Evolutionary conservation across 176 grass and related monocot genomes (phyloP).

Genomic region (Lolium multiflorum): DNA sequence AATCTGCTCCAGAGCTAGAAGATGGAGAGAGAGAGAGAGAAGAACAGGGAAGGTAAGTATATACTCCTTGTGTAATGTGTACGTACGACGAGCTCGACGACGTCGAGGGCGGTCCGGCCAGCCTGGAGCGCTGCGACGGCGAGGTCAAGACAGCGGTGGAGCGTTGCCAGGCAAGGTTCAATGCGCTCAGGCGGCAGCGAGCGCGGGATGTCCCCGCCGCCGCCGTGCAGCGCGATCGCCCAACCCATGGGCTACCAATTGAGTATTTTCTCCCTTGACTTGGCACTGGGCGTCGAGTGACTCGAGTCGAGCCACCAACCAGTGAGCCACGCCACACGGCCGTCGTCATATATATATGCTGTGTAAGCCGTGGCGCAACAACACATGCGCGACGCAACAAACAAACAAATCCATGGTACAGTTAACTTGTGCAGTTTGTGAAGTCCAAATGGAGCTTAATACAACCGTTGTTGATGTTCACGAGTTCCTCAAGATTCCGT

Average conservation of each 20-base stretch:
- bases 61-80: too few species aligned
- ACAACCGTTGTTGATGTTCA: too few species aligned
- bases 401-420: too few species aligned
- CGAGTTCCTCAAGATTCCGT: too few species aligned
- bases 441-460: too few species aligned
- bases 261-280: too few species aligned
- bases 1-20: background rate
- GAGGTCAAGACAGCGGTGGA: constrained; percentile 66
- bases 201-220: constrained; percentile 85
- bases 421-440: too few species aligned
- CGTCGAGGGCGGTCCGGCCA: constrained; percentile 64
- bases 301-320: too few species aligned
- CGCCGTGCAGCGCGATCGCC: constrained; percentile 86
- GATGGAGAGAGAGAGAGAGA: background rate
- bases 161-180: constrained; percentile 68
- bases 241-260: constrained; percentile 59
- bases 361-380: background rate
- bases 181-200: constrained; percentile 57
- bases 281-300: too few species aligned
- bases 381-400: background rate
- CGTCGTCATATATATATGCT: background rate
- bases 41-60: too few species aligned
- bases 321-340: background rate
- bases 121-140: constrained; percentile 36
- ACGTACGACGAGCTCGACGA: constrained; percentile 80